phyloP scores from a whole-genome alignment of 2,329 filamentous ascomycete genomes.

The Tolypocladium pustulatum region DNA sequence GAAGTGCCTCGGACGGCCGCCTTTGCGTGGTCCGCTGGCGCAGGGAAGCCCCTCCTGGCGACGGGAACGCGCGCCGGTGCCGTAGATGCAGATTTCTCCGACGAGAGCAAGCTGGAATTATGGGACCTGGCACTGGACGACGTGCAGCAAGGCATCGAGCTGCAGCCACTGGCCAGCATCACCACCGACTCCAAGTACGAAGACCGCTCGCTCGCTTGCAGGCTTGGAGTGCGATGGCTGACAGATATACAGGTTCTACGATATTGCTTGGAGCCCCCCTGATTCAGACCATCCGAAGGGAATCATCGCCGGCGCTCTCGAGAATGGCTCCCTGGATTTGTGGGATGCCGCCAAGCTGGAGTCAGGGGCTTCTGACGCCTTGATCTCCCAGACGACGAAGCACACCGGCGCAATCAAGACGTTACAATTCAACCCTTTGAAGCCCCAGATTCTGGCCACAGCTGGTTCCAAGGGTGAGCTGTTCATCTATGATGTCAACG shows the following conservation, averaged over 20 bases:
- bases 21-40: conserved; percentile 89
- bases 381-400: conserved; percentile 78
- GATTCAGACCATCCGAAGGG: conserved; percentile 70
- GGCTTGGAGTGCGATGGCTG: conserved; percentile 2
- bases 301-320: conserved; percentile 88
- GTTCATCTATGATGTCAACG: conserved; percentile 90
- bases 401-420: conserved; percentile 90
- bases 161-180: conserved; percentile 76
- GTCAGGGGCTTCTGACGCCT: conserved; percentile 53
- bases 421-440: conserved; percentile 90
- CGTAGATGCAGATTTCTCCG: conserved; percentile 94
- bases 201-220: background rate
- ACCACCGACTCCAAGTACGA: conserved; percentile 78
- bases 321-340: conserved; percentile 85
- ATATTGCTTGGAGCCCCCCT: conserved; percentile 86
- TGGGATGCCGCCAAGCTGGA: conserved; percentile 76
- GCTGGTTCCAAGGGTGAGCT: conserved; percentile 93
- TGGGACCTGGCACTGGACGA: conserved; percentile 87
- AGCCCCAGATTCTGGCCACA: conserved; percentile 83
- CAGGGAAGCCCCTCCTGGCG: conserved; percentile 70
- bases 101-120: conserved; percentile 90
- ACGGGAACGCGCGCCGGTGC: conserved; percentile 93
- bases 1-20: conserved; percentile 95
- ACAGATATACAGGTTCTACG: conserved; percentile 64
- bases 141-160: conserved; percentile 64